Conservation (phyloP, 257 asterid genomes). For the Solanum stenotomum region DNA sequence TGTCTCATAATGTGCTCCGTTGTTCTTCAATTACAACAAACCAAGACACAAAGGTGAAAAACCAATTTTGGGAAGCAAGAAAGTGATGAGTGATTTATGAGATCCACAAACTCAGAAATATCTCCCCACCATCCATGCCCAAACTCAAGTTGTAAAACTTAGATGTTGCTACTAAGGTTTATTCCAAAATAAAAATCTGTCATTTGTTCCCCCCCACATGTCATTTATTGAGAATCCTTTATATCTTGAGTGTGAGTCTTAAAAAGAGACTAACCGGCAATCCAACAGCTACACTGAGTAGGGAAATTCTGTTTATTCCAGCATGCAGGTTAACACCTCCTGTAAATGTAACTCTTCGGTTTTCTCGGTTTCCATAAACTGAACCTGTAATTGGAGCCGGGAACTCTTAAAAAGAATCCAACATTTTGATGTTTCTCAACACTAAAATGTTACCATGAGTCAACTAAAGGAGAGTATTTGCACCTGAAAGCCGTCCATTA, state of each 20-base stretch:
- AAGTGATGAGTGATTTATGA: neutral
- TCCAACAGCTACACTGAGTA: slow-evolving; percentile 85
- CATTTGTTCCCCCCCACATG: neutral
- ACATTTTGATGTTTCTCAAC: neutral
- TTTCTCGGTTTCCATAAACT: slow-evolving; percentile 49
- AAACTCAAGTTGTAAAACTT: neutral
- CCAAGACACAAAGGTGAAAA: neutral
- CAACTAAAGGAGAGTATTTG: neutral
- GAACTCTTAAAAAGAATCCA: neutral
- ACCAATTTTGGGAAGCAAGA: neutral
- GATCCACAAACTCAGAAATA: neutral
- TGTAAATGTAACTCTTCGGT: slow-evolving; percentile 41
- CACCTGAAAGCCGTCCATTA: slow-evolving; percentile 62
- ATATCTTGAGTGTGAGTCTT: neutral
- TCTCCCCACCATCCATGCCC: neutral
- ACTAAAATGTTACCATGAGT: neutral
- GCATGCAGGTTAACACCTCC: slow-evolving; percentile 53
- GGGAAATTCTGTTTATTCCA: slow-evolving; percentile 62
- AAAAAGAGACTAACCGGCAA: slow-evolving; percentile 50
- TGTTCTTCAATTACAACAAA: slow-evolving; percentile 38
- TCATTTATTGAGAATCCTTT: neutral
- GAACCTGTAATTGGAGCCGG: slow-evolving; percentile 46
- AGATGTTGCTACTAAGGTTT: neutral
- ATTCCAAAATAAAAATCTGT: neutral
- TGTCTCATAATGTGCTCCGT: slow-evolving; percentile 68